Evolutionary conservation across 352 stramenopile species (phyloP), one percentile per base, ranked within the genome.

Genomic region (Phytophthora cryptogea): DNA sequence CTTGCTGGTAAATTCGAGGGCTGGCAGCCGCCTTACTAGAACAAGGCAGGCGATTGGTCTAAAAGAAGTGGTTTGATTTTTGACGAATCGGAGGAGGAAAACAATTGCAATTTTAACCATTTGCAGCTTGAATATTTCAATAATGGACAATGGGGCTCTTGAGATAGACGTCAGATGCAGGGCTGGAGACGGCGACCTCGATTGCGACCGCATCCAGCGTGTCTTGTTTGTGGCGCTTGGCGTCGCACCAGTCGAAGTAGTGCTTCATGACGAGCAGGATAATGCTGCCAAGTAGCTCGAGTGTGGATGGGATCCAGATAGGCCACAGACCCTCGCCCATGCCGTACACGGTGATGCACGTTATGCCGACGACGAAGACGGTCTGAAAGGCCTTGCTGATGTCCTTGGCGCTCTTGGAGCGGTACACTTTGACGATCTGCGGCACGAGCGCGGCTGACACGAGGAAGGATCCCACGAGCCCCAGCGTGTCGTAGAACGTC

Each of bases 351-450:
- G 70, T 74, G 16, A 83, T 77, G 31, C 74, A 63, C 30, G 60
- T 35, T 54, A 85, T 65, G 4, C 78, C 70, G 11, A 75, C 17
- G 14, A 78, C 61, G 62, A 83, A 85, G 36, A 83, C 66, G 6
- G 65, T 54, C 47, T 80, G 62, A 37, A 88, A 88, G n/a, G 55
- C 64, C 47, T 68, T 71, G 63, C 72, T 86, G 45, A 86, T 76
- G 56, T 86, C 70, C 35, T 70, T 64, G n/a, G 66, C 78, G 27
- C 65, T 89, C 50, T 85, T 83, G 42, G 75, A 82, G 33, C 63
- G 56, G 44, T 83, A 83, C 30, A 86, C 78, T 46, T 89, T 83
- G 35, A 72, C 6, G 31, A 90, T 83, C 60, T 88, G 78, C 28
- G 80, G 80, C n/a, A 87, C 65, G 28, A 88, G 74, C 35, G 74